These are phyloP conservation scores for Fusarium anthophilum DNA, from an alignment of 2,329 filamentous ascomycete genomes.

Conservation along the genomic window DNA sequence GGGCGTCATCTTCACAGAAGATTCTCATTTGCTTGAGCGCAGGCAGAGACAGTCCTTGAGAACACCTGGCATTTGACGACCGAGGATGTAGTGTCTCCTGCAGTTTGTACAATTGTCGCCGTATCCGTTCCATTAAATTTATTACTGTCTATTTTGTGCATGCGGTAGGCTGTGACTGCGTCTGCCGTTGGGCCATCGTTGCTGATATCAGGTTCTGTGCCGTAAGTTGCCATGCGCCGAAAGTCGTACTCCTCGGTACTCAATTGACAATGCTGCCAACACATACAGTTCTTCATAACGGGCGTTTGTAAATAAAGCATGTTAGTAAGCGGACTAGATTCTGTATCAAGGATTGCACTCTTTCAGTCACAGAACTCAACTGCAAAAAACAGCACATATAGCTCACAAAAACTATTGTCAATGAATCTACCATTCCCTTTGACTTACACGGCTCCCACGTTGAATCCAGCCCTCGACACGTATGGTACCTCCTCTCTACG, in stretches of 20 bases:
- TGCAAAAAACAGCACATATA: fast-evolving
- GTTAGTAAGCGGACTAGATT: too few relatives aligned
- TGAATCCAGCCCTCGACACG: too few relatives aligned
- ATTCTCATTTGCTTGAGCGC: background rate
- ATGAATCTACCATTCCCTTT: too few relatives aligned
- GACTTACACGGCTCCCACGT: too few relatives aligned
- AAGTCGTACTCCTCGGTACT: too few relatives aligned
- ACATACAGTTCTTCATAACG: too few relatives aligned
- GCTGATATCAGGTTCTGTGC: background rate
- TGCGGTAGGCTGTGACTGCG: background rate
- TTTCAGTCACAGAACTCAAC: fast-evolving
- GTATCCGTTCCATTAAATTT: background rate
- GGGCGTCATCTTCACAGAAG: background rate
- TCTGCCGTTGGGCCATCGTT: background rate
- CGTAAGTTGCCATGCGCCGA: background rate
- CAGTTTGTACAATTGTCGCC: background rate
- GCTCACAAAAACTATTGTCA: too few relatives aligned
- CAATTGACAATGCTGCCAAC: too few relatives aligned
- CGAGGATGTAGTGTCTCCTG: background rate
- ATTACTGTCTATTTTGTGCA: background rate
- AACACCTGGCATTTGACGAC: background rate
- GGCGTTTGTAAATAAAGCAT: too few relatives aligned
- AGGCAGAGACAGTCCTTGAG: background rate
- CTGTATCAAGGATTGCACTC: too few relatives aligned
- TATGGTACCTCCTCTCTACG: background rate